Conservation (phyloP, 2,329 filamentous ascomycete genomes). For the Penicillium verrucosum region DNA sequence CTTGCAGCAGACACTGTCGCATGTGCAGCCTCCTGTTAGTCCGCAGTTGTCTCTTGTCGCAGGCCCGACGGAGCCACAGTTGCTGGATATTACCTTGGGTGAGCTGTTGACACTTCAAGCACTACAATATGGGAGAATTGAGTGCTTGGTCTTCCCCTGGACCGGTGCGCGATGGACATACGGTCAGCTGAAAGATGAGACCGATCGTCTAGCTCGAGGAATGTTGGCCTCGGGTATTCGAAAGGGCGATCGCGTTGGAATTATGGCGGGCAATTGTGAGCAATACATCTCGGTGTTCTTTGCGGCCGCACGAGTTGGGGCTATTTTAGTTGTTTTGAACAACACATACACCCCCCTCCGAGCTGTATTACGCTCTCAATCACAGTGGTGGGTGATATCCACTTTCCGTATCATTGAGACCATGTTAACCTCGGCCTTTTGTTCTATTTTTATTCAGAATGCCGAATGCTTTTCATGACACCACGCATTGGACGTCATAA, state of each 20-base stretch:
- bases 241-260: slow-evolving; percentile 67
- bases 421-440: neutral
- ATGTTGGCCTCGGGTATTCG: slow-evolving; percentile 64
- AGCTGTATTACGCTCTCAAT: slow-evolving; percentile 67
- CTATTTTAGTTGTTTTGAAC: slow-evolving; percentile 72
- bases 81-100: slow-evolving; percentile 68
- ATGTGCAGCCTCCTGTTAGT: slow-evolving; percentile 21
- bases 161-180: slow-evolving; percentile 72
- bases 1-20: slow-evolving; percentile 32
- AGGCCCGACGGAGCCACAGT: slow-evolving; percentile 64
- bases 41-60: slow-evolving; percentile 56
- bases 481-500: slow-evolving; percentile 64
- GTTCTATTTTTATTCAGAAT: slow-evolving; percentile 48
- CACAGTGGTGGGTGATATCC: slow-evolving; percentile 58
- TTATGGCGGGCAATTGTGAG: slow-evolving; percentile 66
- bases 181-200: slow-evolving; percentile 61
- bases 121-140: slow-evolving; percentile 60
- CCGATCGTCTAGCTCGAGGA: slow-evolving; percentile 61
- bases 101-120: slow-evolving; percentile 71
- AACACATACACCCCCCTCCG: slow-evolving; percentile 74
- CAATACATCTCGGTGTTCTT: slow-evolving; percentile 67
- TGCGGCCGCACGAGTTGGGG: slow-evolving; percentile 63
- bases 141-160: slow-evolving; percentile 73
- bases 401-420: neutral
- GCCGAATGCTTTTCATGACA: slow-evolving; percentile 70